Percentiles rank a stretch among this genome's conserved stretches.
Evolutionary conservation across 352 stramenopile genomes (phyloP).

Genomic region (Pythium dissotocum): DNA sequence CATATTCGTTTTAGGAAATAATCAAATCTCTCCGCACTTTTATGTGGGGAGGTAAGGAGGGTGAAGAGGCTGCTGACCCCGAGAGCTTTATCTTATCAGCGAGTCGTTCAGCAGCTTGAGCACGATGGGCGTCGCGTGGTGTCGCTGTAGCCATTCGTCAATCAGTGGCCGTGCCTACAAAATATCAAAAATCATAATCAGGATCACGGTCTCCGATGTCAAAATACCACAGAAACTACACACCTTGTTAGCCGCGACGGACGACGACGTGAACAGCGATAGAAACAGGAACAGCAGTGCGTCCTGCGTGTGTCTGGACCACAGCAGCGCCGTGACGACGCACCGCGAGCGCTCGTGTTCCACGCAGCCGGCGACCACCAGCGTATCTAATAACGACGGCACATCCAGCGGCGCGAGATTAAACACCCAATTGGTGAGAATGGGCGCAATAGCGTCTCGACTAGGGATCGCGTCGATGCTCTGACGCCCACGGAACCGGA

Average conservation of each 20-base stretch:
- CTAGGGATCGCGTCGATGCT: slow-evolving; percentile 15
- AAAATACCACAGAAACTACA: not conserved
- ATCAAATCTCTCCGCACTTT: not conserved
- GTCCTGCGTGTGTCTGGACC: slow-evolving; percentile 27
- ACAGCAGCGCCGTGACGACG: slow-evolving; percentile 24
- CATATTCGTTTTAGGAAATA: not conserved
- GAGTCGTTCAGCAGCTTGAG: slow-evolving; percentile 20
- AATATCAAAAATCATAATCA: not conserved
- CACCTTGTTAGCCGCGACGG: not conserved
- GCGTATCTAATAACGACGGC: slow-evolving; percentile 16
- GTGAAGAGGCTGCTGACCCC: too few species aligned
- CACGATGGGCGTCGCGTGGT: slow-evolving; percentile 10
- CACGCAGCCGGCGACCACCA: slow-evolving; percentile 19
- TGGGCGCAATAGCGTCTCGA: slow-evolving; percentile 7
- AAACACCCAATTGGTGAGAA: slow-evolving; percentile 20
- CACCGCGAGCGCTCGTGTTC: slow-evolving; percentile 13
- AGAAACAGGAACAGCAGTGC: slow-evolving; percentile 27
- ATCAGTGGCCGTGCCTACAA: slow-evolving; percentile 9
- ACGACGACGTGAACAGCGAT: slow-evolving; percentile 18
- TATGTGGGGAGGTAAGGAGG: too few species aligned
- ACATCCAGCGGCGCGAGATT: slow-evolving; percentile 15
- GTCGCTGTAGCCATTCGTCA: slow-evolving; percentile 5
- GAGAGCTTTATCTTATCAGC: slow-evolving; percentile 1
- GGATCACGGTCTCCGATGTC: not conserved
- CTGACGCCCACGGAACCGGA: slow-evolving; percentile 1